A percentile compares a stretch with the other conserved stretches of the same genome.
These are phyloP conservation scores for Cetraspora pellucida DNA, from an alignment of 192 early-diverging fungal species.

Conservation along the genomic window DNA sequence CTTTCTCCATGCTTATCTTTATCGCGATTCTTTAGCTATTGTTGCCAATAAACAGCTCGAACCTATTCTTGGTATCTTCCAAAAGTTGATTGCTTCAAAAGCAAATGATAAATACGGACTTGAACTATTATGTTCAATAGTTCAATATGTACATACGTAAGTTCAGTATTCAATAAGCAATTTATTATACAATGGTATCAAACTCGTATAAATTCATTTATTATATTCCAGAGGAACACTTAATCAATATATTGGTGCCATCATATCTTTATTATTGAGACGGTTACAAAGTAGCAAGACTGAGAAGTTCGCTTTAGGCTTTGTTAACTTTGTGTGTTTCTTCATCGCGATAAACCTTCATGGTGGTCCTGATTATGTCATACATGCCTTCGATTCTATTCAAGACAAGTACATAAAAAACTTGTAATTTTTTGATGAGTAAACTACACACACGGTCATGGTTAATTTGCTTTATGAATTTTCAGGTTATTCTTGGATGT, in stretches of 20 bases:
- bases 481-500: constrained; percentile 66
- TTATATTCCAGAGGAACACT: constrained; percentile 43
- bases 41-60: constrained; percentile 71
- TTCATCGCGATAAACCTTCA: constrained; percentile 67
- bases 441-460: neutral
- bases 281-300: constrained; percentile 60
- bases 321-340: constrained; percentile 69
- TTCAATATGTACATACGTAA: constrained; percentile 74
- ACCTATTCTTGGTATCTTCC: constrained; percentile 90
- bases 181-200: constrained; percentile 17
- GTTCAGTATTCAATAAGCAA: constrained; percentile 52
- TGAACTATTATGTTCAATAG: constrained; percentile 75
- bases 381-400: constrained; percentile 60
- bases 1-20: constrained; percentile 84
- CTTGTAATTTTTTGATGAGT: neutral
- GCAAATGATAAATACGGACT: constrained; percentile 87
- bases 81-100: constrained; percentile 85
- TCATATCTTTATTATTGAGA: constrained; percentile 49
- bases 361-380: constrained; percentile 61
- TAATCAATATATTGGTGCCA: constrained; percentile 51
- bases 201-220: constrained; percentile 40
- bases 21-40: constrained; percentile 70
- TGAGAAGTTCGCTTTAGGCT: constrained; percentile 64
- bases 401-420: constrained; percentile 52
- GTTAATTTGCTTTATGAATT: constrained; percentile 38